Conservation (phyloP, 305 asterid species). For the Solanum aculeatissimum region DNA sequence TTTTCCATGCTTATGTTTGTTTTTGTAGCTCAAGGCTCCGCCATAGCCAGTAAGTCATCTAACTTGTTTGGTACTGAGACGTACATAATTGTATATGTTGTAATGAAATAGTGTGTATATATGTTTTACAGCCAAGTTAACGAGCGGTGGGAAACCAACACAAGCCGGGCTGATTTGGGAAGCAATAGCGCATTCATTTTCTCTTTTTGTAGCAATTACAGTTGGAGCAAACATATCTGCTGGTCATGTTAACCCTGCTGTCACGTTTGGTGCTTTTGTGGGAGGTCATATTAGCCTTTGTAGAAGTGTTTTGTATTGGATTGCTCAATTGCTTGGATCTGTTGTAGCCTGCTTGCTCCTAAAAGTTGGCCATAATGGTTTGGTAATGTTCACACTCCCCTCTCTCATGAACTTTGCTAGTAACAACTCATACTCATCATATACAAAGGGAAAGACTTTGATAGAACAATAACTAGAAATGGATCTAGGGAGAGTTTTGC, state of each 20-base stretch:
- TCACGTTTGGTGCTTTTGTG: not conserved
- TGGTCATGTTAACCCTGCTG: not conserved
- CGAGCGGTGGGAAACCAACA: not conserved
- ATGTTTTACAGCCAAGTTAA: not conserved
- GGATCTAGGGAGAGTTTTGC: not conserved
- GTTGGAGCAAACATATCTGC: slow-evolving; percentile 20
- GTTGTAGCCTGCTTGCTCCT: slow-evolving; percentile 21
- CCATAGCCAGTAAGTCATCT: slow-evolving; percentile 22
- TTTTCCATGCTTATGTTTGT: slow-evolving; percentile 26
- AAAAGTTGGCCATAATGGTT: not conserved
- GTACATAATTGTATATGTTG: not conserved
- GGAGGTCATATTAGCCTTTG: not conserved
- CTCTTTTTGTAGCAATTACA: slow-evolving; percentile 13
- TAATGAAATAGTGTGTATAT: not conserved
- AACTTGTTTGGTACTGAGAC: not conserved
- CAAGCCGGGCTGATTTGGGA: not conserved
- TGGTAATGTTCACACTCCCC: not conserved
- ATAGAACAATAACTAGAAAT: not conserved
- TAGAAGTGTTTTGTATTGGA: not conserved
- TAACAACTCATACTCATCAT: not conserved
- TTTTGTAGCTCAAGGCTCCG: slow-evolving; percentile 27
- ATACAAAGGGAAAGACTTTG: not conserved
- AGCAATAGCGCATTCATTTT: slow-evolving; percentile 2
- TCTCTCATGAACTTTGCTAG: not conserved
- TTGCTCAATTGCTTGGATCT: not conserved